phyloP scores from a whole-genome alignment of 306 rosid genomes.

The Lathyrus aphaca region DNA sequence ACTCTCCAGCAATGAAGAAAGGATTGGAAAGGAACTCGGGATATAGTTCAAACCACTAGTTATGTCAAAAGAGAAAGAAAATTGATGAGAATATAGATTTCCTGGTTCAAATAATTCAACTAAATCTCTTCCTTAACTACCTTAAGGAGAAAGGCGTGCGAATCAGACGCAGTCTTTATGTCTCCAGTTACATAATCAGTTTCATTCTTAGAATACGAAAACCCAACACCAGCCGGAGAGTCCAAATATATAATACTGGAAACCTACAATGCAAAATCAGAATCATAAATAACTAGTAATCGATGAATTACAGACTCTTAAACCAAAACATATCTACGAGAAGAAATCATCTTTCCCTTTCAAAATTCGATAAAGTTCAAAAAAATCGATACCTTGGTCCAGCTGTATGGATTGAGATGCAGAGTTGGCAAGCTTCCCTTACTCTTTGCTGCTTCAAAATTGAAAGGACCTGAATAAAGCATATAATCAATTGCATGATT shows the following conservation, averaged over 20 bases:
- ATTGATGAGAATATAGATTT: constrained; percentile 24
- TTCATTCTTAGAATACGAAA: constrained; percentile 71
- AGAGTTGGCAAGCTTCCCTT: constrained; percentile 60
- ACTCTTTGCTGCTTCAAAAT: constrained; percentile 67
- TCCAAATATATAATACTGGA: constrained; percentile 88
- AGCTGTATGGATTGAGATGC: constrained; percentile 87
- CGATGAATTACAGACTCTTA: neutral
- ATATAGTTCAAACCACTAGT: constrained; percentile 85
- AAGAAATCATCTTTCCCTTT: constrained; percentile 17
- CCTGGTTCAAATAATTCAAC: constrained; percentile 12
- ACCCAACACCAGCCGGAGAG: constrained; percentile 97
- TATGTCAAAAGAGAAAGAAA: constrained; percentile 33
- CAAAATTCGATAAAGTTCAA: neutral
- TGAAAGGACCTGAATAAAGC: constrained; percentile 77
- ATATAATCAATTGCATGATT: constrained; percentile 18
- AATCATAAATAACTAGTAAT: constrained; percentile 21
- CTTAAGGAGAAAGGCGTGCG: constrained; percentile 85
- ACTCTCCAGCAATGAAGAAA: constrained; percentile 84
- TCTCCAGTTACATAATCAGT: constrained; percentile 81
- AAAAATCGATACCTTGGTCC: constrained; percentile 73
- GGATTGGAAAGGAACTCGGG: constrained; percentile 75
- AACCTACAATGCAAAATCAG: constrained; percentile 58
- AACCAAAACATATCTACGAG: neutral
- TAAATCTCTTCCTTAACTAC: constrained; percentile 45
- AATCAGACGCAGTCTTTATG: constrained; percentile 74